Evolutionary conservation across 805 yeast species (phyloP).

Genomic region (Starmerella geochares): DNA sequence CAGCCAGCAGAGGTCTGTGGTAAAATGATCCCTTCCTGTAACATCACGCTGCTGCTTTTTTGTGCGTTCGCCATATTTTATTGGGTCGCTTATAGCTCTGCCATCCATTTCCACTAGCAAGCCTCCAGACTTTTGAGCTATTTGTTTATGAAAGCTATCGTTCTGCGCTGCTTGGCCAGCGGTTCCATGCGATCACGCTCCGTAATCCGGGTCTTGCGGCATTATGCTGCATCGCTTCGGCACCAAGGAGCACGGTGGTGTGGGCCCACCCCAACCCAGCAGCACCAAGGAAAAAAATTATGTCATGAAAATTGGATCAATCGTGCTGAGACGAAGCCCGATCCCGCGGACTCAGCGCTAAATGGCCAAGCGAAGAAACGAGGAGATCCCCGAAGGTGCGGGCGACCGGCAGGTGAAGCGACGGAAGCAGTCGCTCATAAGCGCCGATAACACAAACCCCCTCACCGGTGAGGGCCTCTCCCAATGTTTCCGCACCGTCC

Average conservation of each 20-base stretch:
- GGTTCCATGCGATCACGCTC: no score
- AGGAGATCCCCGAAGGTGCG: conserved; percentile 10
- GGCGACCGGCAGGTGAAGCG: conserved; percentile 12
- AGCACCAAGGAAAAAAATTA: conserved; percentile 13
- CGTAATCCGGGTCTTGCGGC: no score
- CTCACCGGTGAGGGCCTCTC: conserved; percentile 32
- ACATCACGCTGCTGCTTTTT: no score
- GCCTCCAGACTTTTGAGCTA: no score
- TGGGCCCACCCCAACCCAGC: neutral
- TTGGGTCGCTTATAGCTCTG: no score
- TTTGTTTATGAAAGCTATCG: no score
- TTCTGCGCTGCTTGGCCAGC: no score
- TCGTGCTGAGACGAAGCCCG: neutral
- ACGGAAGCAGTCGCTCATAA: conserved; percentile 19
- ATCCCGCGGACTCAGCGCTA: neutral
- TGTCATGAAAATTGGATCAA: conserved; percentile 10
- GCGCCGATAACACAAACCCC: conserved; percentile 23
- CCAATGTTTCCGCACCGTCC: conserved; percentile 57
- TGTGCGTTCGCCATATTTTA: no score
- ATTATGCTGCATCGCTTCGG: no score
- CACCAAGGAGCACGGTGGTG: neutral
- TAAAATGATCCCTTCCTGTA: no score
- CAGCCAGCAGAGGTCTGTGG: no score
- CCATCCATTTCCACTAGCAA: no score
- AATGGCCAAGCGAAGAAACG: conserved; percentile 22